Evolutionary conservation across 495 filamentous ascomycete species (phyloP).

Genomic region (Cudoniella acicularis): DNA sequence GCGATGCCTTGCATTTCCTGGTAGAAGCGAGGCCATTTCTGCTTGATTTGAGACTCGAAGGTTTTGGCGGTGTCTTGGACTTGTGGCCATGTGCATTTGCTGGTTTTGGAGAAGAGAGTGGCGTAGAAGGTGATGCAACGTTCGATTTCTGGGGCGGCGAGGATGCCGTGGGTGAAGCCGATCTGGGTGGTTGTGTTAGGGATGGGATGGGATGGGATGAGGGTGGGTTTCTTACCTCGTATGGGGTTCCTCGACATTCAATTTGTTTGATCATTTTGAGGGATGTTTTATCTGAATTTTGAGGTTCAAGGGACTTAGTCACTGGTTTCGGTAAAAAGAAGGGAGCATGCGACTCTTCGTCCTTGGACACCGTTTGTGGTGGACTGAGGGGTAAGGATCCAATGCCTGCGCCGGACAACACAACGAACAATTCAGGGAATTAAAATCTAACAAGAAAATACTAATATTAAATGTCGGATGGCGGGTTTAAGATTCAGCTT

Average conservation of each 20-base stretch:
- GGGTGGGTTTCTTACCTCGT: neutral
- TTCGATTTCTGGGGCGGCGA: neutral
- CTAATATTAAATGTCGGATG: no score
- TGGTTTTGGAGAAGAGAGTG: neutral
- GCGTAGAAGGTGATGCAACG: neutral
- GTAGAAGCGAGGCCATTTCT: slow-evolving; percentile 12
- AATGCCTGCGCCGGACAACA: no score
- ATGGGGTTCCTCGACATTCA: neutral
- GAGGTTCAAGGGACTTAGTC: no score
- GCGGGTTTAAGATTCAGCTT: no score
- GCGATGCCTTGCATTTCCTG: slow-evolving; percentile 55
- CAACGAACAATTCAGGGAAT: no score
- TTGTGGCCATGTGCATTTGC: neutral
- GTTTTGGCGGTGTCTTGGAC: neutral
- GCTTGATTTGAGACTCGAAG: neutral
- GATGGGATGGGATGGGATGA: neutral
- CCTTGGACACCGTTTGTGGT: no score
- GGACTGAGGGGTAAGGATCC: no score
- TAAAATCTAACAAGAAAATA: no score
- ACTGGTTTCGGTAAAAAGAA: no score
- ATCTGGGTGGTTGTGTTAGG: neutral
- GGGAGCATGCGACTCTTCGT: no score
- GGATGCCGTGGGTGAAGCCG: neutral
- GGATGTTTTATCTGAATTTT: neutral
- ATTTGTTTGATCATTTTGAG: slow-evolving; percentile 1